Percentiles rank a stretch among this genome's conserved stretches.
Conservation (phyloP, 2,329 filamentous ascomycete species). For the Calonectria pauciramosa region DNA sequence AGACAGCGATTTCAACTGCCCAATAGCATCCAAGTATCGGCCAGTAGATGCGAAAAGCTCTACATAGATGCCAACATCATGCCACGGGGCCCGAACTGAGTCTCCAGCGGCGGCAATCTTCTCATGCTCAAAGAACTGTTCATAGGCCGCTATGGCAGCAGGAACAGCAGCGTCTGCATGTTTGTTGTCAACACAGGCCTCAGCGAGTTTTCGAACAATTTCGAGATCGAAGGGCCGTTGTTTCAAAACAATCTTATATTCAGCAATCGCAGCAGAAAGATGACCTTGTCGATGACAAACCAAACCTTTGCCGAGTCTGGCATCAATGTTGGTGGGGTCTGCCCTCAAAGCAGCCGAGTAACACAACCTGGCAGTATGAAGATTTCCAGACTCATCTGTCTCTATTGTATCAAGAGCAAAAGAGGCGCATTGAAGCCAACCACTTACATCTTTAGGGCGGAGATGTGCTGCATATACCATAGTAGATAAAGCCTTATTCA, state of each 20-base stretch:
- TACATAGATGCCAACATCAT: conserved; percentile 86
- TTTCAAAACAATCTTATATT: conserved; percentile 69
- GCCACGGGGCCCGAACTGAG: conserved; percentile 72
- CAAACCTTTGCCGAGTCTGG: conserved; percentile 71
- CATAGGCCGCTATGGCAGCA: conserved; percentile 64
- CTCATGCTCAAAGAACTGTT: conserved; percentile 60
- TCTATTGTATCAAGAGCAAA: conserved; percentile 67
- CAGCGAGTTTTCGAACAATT: conserved; percentile 68
- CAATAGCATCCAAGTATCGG: conserved; percentile 75
- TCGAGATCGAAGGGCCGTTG: conserved; percentile 67
- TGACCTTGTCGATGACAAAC: conserved; percentile 70
- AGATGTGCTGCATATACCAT: conserved; percentile 74
- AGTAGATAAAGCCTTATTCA: conserved; percentile 69
- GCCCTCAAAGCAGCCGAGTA: conserved; percentile 72
- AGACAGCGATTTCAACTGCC: conserved; percentile 77
- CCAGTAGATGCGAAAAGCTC: conserved; percentile 80
- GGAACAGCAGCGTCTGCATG: conserved; percentile 56
- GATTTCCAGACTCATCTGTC: conserved; percentile 61
- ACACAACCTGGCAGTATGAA: conserved; percentile 69
- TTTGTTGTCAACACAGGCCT: conserved; percentile 67
- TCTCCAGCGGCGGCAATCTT: conserved; percentile 49
- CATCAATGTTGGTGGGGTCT: conserved; percentile 69
- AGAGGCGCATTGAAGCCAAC: conserved; percentile 72
- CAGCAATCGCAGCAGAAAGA: conserved; percentile 65
- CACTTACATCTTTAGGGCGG: conserved; percentile 69